Evolutionary conservation across 192 early-diverging fungal genomes (phyloP), one percentile per base, ranked within the genome.

Genomic region (Umbelopsis vinacea): DNA sequence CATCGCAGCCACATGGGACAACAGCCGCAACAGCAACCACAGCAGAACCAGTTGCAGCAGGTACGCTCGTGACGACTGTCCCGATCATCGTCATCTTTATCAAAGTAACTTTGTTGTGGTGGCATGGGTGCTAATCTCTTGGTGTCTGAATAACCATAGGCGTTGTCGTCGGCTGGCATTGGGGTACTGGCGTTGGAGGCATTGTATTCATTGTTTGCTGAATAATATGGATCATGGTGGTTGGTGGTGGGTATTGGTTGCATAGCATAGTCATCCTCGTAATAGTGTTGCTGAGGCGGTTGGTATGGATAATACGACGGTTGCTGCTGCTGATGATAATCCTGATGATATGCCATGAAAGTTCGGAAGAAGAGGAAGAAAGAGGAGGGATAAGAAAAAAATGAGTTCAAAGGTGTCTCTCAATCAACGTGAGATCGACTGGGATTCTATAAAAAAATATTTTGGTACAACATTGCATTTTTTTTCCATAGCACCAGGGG

Each of bases 1-100:
- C 71, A 77, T 10, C 70, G 48, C 26, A 70, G 17, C 75, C 75
- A 77, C 52, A 72, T 69, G 10, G 75, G 75, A 8, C 66, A 66
- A 50, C 75, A 77, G 3, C 60, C 35, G 43, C 70, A 77, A 11
- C 75, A 77, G 10, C 75, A 77, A 3, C 52, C 70, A 33, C 75
- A 77, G 11, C 75, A 77, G 17, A 72, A 43, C 19, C 71, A 77
- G 19, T 68, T 43, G 11, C 66, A 33, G 33, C 57, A 63, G 4
- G 24, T 63, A 19, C 57, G 57, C 15, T 22, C 23, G 33, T 35
- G 29, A 4, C 2, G 23, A 37, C 33, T 35, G 26, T 63, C 29
- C 4, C 33, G 15, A 37, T 63, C 57, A 37, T 33, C 57, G n/a
- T 63, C 26, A 37, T 54, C 53, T 54, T 63, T 63, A 37, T 63